Conservation (phyloP, 2,329 filamentous ascomycete genomes). For the Microsporum ferrugineum region DNA sequence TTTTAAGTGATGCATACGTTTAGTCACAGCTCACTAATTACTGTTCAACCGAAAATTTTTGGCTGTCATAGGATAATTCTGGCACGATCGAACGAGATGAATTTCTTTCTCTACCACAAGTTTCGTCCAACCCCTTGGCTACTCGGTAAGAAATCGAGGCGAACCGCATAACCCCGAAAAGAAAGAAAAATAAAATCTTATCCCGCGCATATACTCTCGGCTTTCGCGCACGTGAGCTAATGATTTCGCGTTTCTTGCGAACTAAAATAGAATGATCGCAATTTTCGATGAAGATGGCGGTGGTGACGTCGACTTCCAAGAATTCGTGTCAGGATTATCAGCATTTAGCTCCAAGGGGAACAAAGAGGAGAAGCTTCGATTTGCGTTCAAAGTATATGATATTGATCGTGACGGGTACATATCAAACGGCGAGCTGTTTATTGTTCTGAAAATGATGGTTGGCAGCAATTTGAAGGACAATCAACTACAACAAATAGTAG, state of each 20-base stretch:
- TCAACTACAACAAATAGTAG: conserved; percentile 96
- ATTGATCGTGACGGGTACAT: conserved; percentile 98
- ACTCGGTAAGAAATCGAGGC: conserved; percentile 54
- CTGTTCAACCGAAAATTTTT: background rate
- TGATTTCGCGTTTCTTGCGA: background rate
- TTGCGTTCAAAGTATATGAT: conserved; percentile 99
- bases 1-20: background rate
- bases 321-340: conserved; percentile 89
- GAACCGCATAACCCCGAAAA: background rate
- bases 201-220: background rate
- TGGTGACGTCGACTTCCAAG: conserved; percentile 95
- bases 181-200: background rate
- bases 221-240: background rate
- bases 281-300: conserved; percentile 99
- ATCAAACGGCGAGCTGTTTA: conserved; percentile 96
- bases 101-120: conserved; percentile 92
- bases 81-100: conserved; percentile 98
- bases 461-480: conserved; percentile 98
- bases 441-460: conserved; percentile 99
- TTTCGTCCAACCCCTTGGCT: conserved; percentile 92
- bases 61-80: conserved; percentile 67
- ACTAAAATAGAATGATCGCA: conserved; percentile 75
- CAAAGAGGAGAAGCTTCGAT: conserved; percentile 95
- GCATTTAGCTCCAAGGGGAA: conserved; percentile 97
- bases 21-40: background rate